phyloP scores from a whole-genome alignment of 2,329 filamentous ascomycete genomes.

The Sclerotiophoma versabilis region DNA sequence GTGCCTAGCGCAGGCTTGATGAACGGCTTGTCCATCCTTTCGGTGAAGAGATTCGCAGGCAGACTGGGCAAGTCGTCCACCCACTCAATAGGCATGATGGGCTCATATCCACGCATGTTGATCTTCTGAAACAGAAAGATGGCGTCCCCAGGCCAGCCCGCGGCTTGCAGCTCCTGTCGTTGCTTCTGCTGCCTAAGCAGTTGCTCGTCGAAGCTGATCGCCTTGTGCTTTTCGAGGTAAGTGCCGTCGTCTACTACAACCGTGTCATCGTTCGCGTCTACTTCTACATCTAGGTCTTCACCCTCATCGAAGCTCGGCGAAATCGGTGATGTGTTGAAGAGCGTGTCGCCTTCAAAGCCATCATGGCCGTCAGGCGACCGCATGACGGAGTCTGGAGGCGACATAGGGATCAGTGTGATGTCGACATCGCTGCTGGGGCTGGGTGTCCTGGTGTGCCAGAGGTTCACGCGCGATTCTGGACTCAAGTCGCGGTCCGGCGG shows the following conservation, averaged over 20 bases:
- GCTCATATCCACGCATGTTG: slow-evolving; percentile 63
- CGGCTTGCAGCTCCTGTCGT: slow-evolving; percentile 47
- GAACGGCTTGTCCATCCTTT: slow-evolving; percentile 52
- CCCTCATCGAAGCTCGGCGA: slow-evolving; percentile 10
- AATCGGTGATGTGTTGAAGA: slow-evolving; percentile 22
- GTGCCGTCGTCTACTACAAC: slow-evolving; percentile 43
- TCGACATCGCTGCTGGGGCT: slow-evolving; percentile 28
- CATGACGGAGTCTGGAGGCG: slow-evolving; percentile 37
- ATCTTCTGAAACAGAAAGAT: slow-evolving; percentile 62
- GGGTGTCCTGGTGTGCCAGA: slow-evolving; percentile 35
- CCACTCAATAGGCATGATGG: slow-evolving; percentile 61
- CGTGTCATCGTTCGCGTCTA: slow-evolving; percentile 48
- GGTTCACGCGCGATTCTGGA: slow-evolving; percentile 36
- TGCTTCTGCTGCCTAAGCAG: slow-evolving; percentile 19
- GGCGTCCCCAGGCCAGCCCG: slow-evolving; percentile 61
- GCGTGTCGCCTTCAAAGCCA: slow-evolving; percentile 41
- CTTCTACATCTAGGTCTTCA: slow-evolving; percentile 29
- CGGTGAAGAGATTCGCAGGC: slow-evolving; percentile 60
- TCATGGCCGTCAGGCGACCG: slow-evolving; percentile 18
- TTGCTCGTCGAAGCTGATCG: slow-evolving; percentile 33
- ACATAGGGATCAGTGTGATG: slow-evolving; percentile 38
- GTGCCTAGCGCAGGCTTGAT: slow-evolving; percentile 54
- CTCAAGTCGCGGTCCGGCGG: slow-evolving; percentile 40
- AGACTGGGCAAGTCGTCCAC: slow-evolving; percentile 61
- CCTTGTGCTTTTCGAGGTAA: slow-evolving; percentile 36